Evolutionary conservation across 768 basidiomycete species (phyloP), one percentile per base, ranked within the genome.

Genomic region (Lentinus tigrinus): DNA sequence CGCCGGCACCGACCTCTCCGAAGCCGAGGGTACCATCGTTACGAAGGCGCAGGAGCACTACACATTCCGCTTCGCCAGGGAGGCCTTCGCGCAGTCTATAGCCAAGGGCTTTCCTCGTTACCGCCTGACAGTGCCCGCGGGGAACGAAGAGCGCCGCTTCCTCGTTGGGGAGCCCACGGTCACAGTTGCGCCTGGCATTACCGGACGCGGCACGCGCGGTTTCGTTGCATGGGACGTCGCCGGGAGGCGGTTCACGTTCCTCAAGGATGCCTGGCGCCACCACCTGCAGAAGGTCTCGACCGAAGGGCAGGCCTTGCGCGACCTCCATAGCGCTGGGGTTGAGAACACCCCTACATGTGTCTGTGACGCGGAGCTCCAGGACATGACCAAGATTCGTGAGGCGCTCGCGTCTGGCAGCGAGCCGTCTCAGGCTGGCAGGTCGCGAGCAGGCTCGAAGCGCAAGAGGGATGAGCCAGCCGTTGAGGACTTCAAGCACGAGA

Each of bases 231-330:
- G 27, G 52, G 56, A 63, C 50, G 16, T 57, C 23, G 7, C 10
- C 14, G 16, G 19, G 16, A 39, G 44, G 24, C 34, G 46, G 19
- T 52, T 63, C 13, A 52, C 42, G n/a, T 63, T 57, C 37, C 34
- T 60, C 34, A 60, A 60, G 49, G 58, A 60, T 17, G 36, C 54
- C 17, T 60, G 58, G 58, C 53, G 58, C 1, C 36, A 26, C 4
- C 10, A 37, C 24, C 46, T 55, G 27, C 48, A 55, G 24, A 19
- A 28, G 19, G 42, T 50, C 17, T 42, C 37, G 10, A 39, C 24
- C 7, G 58, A 60, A 28, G 58, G 58, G 17, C 39, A 43, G 26
- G 27, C 28, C 6, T 16, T 16, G 5, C 28, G 28, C 10, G 7
- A 17, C 16, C 48, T 50, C 31, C 36, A 50, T 16, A 17, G 14